Conservation (phyloP, 108 stramenopile species). For the Fragilaria crotonensis region DNA sequence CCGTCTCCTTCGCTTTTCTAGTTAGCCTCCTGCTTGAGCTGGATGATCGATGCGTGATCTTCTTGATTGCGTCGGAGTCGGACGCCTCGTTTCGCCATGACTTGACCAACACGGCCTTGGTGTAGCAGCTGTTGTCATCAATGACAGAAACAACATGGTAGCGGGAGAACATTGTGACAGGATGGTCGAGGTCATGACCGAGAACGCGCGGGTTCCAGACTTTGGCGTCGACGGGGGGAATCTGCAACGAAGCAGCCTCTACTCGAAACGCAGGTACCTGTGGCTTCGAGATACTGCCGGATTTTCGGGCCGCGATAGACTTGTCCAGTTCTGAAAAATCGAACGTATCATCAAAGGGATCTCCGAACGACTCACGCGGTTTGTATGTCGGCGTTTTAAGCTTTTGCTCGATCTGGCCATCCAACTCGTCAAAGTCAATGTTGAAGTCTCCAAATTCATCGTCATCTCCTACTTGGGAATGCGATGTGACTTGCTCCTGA, state of each 20-base stretch:
- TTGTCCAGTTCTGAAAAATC: neutral
- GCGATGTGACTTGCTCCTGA: no score
- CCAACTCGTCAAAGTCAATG: conserved; percentile 14
- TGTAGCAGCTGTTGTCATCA: conserved; percentile 38
- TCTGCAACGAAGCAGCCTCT: conserved; percentile 5
- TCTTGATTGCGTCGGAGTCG: conserved; percentile 18
- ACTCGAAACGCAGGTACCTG: conserved; percentile 11
- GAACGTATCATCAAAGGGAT: neutral
- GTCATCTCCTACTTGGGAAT: no score
- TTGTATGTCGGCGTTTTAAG: conserved; percentile 1
- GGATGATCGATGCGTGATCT: conserved; percentile 16
- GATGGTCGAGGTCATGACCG: conserved; percentile 2
- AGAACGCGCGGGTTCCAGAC: conserved; percentile 12
- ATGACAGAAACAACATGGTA: conserved; percentile 51
- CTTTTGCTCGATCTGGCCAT: conserved; percentile 13
- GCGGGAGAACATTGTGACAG: conserved; percentile 55
- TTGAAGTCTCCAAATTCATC: conserved; percentile 26
- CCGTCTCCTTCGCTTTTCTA: neutral
- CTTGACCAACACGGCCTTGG: conserved; percentile 50
- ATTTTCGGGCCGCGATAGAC: conserved; percentile 1
- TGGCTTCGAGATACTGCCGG: neutral
- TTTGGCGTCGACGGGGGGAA: conserved; percentile 1
- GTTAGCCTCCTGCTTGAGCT: conserved; percentile 6
- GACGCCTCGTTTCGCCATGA: conserved; percentile 40
- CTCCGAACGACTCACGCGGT: conserved; percentile 28